Percentiles rank a stretch among this genome's conserved stretches.
Evolutionary conservation across 306 rosid genomes (phyloP).

Genomic region (Vigna nakashimae): DNA sequence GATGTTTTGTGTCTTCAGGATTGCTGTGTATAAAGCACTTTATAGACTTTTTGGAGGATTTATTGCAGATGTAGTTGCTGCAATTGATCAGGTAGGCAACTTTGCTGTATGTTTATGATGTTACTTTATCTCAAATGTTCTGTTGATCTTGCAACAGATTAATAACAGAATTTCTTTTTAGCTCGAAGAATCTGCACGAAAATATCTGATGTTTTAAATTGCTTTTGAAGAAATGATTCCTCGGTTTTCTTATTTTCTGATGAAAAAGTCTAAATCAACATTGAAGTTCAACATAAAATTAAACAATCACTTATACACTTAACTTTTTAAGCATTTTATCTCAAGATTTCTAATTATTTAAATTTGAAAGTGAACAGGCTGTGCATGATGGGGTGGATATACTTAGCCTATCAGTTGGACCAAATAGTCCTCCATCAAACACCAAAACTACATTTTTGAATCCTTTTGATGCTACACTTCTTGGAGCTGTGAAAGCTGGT

Average conservation of each 20-base stretch:
- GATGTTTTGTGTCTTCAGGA: constrained; percentile 63
- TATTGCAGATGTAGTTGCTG: constrained; percentile 97
- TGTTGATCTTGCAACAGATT: background rate
- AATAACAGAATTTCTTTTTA: constrained; percentile 11
- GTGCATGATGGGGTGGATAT: constrained; percentile 98
- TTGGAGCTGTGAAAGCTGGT: constrained; percentile 98
- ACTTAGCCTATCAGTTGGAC: constrained; percentile 97
- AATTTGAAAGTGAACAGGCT: constrained; percentile 71
- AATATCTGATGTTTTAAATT: constrained; percentile 17
- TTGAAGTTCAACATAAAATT: constrained; percentile 22
- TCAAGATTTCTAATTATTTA: constrained; percentile 41
- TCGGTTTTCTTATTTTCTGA: background rate
- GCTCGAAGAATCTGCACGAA: constrained; percentile 12
- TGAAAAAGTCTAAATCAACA: background rate
- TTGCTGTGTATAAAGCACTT: constrained; percentile 98
- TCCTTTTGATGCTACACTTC: constrained; percentile 98
- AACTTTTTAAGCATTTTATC: constrained; percentile 9
- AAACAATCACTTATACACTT: constrained; percentile 25
- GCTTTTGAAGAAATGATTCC: constrained; percentile 21
- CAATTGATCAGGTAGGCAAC: constrained; percentile 86
- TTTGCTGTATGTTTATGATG: constrained; percentile 17
- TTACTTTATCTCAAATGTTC: constrained; percentile 30
- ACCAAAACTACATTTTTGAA: constrained; percentile 87
- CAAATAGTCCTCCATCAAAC: constrained; percentile 94
- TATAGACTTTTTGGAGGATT: constrained; percentile 97